phyloP scores from a whole-genome alignment of 352 stramenopile species.

The Thalassiosira exigua region DNA sequence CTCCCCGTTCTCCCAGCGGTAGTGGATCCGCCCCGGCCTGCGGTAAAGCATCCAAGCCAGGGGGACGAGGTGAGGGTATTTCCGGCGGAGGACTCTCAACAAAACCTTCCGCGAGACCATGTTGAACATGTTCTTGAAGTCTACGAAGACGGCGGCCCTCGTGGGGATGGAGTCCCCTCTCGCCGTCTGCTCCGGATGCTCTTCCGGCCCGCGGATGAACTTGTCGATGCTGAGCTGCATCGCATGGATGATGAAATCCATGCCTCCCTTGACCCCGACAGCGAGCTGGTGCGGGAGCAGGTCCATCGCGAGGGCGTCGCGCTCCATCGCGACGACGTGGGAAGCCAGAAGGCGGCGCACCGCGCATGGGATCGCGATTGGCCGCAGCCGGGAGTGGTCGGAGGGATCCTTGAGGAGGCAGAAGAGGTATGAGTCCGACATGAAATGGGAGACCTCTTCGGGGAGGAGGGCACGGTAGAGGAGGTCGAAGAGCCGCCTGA shows the following conservation, averaged over 20 bases:
- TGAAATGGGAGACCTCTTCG: background rate
- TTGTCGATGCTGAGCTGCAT: conserved; percentile 27
- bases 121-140: conserved; percentile 59
- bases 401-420: conserved; percentile 20
- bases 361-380: conserved; percentile 21
- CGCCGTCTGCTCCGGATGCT: background rate
- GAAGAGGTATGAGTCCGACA: conserved; percentile 14
- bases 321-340: background rate
- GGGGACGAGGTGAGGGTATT: background rate
- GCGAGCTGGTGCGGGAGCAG: conserved; percentile 37
- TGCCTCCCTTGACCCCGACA: conserved; percentile 13
- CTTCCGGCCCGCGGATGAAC: conserved; percentile 22
- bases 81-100: background rate
- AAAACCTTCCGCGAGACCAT: conserved; percentile 27
- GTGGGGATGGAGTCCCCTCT: background rate
- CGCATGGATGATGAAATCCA: conserved; percentile 35
- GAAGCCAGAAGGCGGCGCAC: conserved; percentile 14
- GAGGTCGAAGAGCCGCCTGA: background rate
- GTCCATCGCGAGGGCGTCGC: no score
- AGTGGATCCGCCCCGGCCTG: background rate
- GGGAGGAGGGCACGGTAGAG: background rate
- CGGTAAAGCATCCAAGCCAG: conserved; percentile 23
- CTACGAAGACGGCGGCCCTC: conserved; percentile 17
- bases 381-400: conserved; percentile 13
- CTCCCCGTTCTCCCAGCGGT: background rate